Evolutionary conservation across 805 yeast species (phyloP).

Genomic region (Ogataea glucozyma): DNA sequence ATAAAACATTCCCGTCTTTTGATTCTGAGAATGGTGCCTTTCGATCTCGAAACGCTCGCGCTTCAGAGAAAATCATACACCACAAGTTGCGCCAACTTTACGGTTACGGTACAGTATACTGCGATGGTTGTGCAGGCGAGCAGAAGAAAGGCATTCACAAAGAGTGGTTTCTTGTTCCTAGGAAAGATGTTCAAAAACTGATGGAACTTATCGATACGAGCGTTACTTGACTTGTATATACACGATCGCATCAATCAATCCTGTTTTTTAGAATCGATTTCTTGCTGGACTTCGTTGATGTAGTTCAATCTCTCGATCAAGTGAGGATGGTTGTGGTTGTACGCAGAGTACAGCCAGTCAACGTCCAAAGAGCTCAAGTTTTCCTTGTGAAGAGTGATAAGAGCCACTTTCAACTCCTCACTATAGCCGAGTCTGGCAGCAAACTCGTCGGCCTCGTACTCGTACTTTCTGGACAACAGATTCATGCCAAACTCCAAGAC

Average conservation of each 20-base stretch:
- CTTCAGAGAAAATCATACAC: constrained; percentile 47
- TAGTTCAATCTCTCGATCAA: constrained; percentile 85
- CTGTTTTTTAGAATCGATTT: constrained; percentile 22
- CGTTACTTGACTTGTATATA: constrained; percentile 4
- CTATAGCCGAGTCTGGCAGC: constrained; percentile 77
- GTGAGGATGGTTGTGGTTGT: constrained; percentile 90
- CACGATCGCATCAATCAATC: constrained; percentile 11
- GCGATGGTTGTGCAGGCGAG: constrained; percentile 43
- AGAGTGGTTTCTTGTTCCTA: constrained; percentile 61
- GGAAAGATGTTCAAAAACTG: constrained; percentile 37
- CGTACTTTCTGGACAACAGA: constrained; percentile 77
- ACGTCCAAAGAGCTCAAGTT: constrained; percentile 86
- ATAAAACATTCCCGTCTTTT: constrained; percentile 21
- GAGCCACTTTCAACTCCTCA: constrained; percentile 64
- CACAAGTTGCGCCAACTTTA: constrained; percentile 36
- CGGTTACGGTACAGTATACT: constrained; percentile 50
- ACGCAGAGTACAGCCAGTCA: constrained; percentile 86
- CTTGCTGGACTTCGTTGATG: constrained; percentile 43
- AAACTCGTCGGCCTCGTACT: constrained; percentile 89
- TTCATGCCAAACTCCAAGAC: constrained; percentile 66
- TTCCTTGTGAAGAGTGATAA: constrained; percentile 74
- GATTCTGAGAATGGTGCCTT: constrained; percentile 38
- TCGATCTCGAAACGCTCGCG: constrained; percentile 32
- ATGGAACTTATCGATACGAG: constrained; percentile 37
- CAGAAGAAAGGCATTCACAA: constrained; percentile 37